Evolutionary conservation across 345 rosid species (phyloP).

Genomic region (Noccaea caerulescens): DNA sequence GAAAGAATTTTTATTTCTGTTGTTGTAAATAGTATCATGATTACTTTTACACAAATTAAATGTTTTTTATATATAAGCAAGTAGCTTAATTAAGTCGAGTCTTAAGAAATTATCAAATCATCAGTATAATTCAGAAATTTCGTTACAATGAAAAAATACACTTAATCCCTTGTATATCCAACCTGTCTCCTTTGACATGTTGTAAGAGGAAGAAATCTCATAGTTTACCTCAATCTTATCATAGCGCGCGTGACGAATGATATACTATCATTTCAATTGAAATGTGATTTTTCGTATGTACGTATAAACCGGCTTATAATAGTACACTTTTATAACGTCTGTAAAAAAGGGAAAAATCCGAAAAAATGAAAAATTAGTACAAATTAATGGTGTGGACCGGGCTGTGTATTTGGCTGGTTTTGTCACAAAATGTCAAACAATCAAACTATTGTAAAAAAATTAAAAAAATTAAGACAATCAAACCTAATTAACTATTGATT

Average conservation of each 20-base stretch:
- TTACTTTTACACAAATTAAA: background rate
- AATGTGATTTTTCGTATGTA: slow-evolving; percentile 8
- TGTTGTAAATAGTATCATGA: background rate
- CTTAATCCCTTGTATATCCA: slow-evolving; percentile 34
- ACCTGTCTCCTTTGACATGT: slow-evolving; percentile 38
- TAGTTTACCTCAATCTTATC: slow-evolving; percentile 30
- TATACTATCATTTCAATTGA: background rate
- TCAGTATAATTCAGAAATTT: slow-evolving; percentile 28
- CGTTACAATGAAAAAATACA: slow-evolving; percentile 25
- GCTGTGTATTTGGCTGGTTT: too few species aligned
- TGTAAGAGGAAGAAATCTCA: slow-evolving; percentile 11
- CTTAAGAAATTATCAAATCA: slow-evolving; percentile 24
- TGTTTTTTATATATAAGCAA: slow-evolving; percentile 12
- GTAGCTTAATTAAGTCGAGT: slow-evolving; percentile 18
- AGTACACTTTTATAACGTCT: too few species aligned
- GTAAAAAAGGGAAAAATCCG: too few species aligned
- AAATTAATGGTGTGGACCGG: too few species aligned
- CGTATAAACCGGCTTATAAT: too few species aligned
- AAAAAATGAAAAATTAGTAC: too few species aligned
- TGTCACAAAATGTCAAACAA: too few species aligned
- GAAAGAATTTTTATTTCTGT: slow-evolving; percentile 8
- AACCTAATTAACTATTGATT: too few species aligned
- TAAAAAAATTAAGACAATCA: too few species aligned
- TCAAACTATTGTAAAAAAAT: too few species aligned
- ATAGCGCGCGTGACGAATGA: slow-evolving; percentile 14